Evolutionary conservation across 805 yeast genomes (phyloP).

Genomic region (Monosporozyma unispora): DNA sequence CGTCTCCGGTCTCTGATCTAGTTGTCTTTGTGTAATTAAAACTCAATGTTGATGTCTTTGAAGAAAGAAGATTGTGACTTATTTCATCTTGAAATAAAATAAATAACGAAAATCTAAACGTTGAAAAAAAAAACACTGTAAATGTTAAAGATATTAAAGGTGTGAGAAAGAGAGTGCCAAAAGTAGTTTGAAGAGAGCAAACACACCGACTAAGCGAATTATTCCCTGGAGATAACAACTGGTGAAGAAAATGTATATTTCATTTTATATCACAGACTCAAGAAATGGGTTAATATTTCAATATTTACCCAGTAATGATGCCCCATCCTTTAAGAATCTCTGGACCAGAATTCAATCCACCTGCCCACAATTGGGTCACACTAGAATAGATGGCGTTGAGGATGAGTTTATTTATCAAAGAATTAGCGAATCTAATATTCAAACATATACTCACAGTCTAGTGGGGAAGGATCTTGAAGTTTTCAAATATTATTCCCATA

Average conservation of each 20-base stretch:
- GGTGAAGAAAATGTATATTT: constrained; percentile 16
- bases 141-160: not conserved
- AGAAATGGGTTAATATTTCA: constrained; percentile 21
- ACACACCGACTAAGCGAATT: not conserved
- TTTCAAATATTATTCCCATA: constrained; percentile 16
- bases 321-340: constrained; percentile 22
- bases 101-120: not conserved
- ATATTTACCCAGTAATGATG: constrained; percentile 19
- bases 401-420: not conserved
- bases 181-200: not conserved
- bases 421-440: not conserved
- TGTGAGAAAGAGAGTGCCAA: not conserved
- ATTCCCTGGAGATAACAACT: not conserved
- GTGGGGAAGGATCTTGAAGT: constrained; percentile 18
- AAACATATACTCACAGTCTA: constrained; percentile 5
- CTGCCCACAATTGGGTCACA: constrained; percentile 11
- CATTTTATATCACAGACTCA: constrained; percentile 25
- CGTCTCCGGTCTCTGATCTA: not conserved
- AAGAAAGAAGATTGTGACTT: not conserved
- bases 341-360: constrained; percentile 18
- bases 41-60: not conserved
- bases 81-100: not conserved
- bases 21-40: not conserved
- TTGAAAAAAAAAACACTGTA: not conserved
- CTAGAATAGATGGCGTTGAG: not conserved